phyloP scores from a whole-genome alignment of 2,329 filamentous ascomycete species.

The Akanthomyces muscarius region DNA sequence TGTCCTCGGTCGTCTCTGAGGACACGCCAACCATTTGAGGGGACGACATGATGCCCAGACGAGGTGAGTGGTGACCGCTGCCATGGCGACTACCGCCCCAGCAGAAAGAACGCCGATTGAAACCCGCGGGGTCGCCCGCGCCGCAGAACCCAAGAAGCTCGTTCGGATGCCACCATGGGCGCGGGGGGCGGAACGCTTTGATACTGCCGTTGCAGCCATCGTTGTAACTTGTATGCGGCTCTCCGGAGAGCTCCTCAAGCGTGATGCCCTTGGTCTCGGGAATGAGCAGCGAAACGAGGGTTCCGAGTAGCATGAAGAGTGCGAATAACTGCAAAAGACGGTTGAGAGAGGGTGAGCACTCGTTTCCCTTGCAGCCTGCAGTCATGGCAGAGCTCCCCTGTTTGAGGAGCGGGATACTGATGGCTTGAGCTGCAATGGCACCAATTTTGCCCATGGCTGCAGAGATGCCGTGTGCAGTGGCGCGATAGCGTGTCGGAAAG shows the following conservation, averaged over 20 bases:
- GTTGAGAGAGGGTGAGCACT: slow-evolving; percentile 59
- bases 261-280: slow-evolving; percentile 74
- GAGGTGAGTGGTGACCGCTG: slow-evolving; percentile 27
- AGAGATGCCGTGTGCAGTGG: slow-evolving; percentile 60
- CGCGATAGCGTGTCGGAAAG: slow-evolving; percentile 60
- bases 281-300: slow-evolving; percentile 65
- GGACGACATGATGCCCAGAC: slow-evolving; percentile 41
- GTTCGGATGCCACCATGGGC: slow-evolving; percentile 34
- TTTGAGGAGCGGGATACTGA: slow-evolving; percentile 59
- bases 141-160: slow-evolving; percentile 45
- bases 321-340: slow-evolving; percentile 75
- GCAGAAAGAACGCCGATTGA: slow-evolving; percentile 35
- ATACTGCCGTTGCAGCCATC: slow-evolving; percentile 47
- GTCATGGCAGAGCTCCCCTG: slow-evolving; percentile 42
- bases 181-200: slow-evolving; percentile 30
- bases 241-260: slow-evolving; percentile 66
- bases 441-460: slow-evolving; percentile 65
- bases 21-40: slow-evolving; percentile 23
- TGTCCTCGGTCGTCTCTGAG: neutral
- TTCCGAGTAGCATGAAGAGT: slow-evolving; percentile 73
- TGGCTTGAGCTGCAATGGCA: slow-evolving; percentile 62
- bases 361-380: slow-evolving; percentile 44
- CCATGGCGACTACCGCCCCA: slow-evolving; percentile 6
- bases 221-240: slow-evolving; percentile 58
- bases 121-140: slow-evolving; percentile 50